These are phyloP conservation scores for Porphyridium purpureum DNA, from an alignment of 23 red algal genomes.

Conservation along the genomic window DNA sequence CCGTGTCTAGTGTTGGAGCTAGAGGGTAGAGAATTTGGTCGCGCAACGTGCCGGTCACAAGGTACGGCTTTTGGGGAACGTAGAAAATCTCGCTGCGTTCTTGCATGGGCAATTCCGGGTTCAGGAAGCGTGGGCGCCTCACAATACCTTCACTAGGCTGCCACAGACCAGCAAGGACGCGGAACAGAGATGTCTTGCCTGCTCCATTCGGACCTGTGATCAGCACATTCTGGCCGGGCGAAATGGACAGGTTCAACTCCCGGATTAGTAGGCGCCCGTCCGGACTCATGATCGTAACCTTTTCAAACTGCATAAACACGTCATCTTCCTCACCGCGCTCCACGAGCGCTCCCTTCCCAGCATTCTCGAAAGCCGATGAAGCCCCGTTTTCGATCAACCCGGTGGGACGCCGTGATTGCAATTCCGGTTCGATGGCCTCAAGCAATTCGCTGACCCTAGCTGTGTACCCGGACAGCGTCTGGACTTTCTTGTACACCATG, in stretches of 20 bases:
- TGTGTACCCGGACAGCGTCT: constrained; percentile 41
- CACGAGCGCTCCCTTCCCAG: too few species aligned
- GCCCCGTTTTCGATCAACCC: too few species aligned
- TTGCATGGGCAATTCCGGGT: too few species aligned
- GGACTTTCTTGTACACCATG: constrained; percentile 56
- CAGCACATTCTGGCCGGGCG: constrained; percentile 22
- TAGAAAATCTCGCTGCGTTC: too few species aligned
- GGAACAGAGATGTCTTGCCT: constrained; percentile 74
- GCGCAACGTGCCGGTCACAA: constrained; percentile 38
- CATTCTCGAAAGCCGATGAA: too few species aligned
- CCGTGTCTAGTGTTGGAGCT: constrained; percentile 12
- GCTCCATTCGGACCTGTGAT: constrained; percentile 16
- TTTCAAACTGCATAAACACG: constrained; percentile 15
- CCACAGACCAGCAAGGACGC: constrained; percentile 84
- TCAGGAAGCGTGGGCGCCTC: too few species aligned
- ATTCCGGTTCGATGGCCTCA: too few species aligned
- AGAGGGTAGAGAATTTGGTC: constrained; percentile 78
- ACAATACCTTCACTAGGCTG: too few species aligned
- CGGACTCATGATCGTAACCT: constrained; percentile 44
- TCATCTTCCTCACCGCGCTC: too few species aligned
- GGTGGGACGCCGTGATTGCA: too few species aligned
- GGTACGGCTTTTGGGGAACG: constrained; percentile 47
- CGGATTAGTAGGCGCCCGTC: constrained; percentile 36
- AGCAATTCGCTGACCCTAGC: constrained; percentile 47
- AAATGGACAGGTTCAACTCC: constrained; percentile 24